These are phyloP conservation scores for Coemansia sp. DNA, from an alignment of 192 early-diverging fungal species.

Conservation along the genomic window DNA sequence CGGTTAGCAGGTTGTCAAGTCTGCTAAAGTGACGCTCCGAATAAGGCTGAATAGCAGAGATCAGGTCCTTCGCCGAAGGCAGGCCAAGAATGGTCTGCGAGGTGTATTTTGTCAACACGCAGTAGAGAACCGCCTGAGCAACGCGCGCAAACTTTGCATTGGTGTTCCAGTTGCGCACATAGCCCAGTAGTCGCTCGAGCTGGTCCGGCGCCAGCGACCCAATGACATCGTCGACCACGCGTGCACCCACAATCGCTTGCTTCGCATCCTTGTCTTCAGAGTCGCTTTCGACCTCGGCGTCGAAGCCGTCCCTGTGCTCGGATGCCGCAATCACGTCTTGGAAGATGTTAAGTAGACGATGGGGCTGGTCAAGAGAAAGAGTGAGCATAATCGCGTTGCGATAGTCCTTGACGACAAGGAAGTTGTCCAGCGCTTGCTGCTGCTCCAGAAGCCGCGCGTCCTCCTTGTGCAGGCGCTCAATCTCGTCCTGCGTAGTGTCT, in stretches of 20 bases:
- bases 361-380: constrained; percentile 86
- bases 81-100: constrained; percentile 68
- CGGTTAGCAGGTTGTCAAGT: constrained; percentile 70
- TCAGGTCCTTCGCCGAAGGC: constrained; percentile 77
- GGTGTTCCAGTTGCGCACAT: constrained; percentile 95
- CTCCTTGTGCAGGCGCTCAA: constrained; percentile 69
- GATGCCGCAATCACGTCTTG: constrained; percentile 55
- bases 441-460: constrained; percentile 65
- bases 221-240: constrained; percentile 69
- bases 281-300: background rate
- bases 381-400: constrained; percentile 86
- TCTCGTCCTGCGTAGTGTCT: constrained; percentile 83
- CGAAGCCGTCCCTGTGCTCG: constrained; percentile 20
- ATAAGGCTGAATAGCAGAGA: constrained; percentile 84
- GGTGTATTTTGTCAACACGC: constrained; percentile 66
- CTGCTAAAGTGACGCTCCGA: constrained; percentile 88
- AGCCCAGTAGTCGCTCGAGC: constrained; percentile 74
- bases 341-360: constrained; percentile 73
- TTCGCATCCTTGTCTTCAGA: background rate
- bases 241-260: constrained; percentile 28
- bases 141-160: constrained; percentile 72
- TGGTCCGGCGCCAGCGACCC: constrained; percentile 61
- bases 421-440: constrained; percentile 91
- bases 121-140: constrained; percentile 80
- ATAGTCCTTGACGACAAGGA: constrained; percentile 83